Evolutionary conservation across 441 rosid species (phyloP).

Genomic region (Rhodomyrtus psidioides): DNA sequence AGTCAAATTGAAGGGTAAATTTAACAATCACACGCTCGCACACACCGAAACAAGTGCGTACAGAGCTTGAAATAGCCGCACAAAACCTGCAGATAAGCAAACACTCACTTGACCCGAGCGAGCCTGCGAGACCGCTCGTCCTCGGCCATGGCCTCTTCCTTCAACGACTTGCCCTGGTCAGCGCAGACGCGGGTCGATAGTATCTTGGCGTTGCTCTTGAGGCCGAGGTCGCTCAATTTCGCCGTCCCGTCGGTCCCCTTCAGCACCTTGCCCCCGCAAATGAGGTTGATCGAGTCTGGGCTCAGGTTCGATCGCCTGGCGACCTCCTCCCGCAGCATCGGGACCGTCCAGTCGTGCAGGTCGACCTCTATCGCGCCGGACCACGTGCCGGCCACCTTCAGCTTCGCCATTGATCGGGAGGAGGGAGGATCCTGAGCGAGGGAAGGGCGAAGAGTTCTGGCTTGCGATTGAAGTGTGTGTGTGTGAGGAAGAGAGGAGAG

Average conservation of each 20-base stretch:
- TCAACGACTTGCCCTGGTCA: constrained; percentile 57
- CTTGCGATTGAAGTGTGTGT: neutral
- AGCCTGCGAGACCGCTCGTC: constrained; percentile 68
- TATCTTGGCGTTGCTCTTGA: constrained; percentile 60
- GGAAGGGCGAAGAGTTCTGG: neutral
- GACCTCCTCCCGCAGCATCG: constrained; percentile 64
- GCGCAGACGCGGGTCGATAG: constrained; percentile 49
- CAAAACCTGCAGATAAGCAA: neutral
- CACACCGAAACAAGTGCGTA: neutral
- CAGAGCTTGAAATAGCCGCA: neutral
- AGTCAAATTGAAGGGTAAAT: neutral
- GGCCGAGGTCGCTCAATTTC: constrained; percentile 47
- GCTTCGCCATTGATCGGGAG: constrained; percentile 34
- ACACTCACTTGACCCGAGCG: constrained; percentile 61
- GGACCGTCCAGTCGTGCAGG: constrained; percentile 64
- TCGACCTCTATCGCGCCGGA: constrained; percentile 69
- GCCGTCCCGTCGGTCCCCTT: constrained; percentile 47
- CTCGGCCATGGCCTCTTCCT: constrained; percentile 44
- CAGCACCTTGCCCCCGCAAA: constrained; percentile 60
- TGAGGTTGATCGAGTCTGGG: constrained; percentile 58
- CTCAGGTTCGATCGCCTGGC: constrained; percentile 47
- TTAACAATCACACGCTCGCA: neutral
- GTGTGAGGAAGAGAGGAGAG: neutral
- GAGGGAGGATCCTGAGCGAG: neutral
- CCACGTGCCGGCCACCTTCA: constrained; percentile 83